Evolutionary conservation across 495 filamentous ascomycete genomes (phyloP), one percentile per base, ranked within the genome.

Genomic region (Penicillium pulvis): DNA sequence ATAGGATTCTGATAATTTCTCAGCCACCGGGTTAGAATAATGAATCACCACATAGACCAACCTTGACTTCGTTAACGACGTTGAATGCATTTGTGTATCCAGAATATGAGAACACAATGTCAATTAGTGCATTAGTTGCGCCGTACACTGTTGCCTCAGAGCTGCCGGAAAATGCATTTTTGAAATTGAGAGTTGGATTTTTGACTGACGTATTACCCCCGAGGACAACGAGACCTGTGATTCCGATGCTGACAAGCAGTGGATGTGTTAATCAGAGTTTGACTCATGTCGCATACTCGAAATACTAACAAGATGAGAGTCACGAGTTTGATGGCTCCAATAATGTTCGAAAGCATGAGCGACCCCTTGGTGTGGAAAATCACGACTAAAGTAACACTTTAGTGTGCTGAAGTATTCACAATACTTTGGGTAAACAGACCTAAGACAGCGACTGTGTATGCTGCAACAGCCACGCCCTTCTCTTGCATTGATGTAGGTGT

Each of bases 11-110:
- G 46, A n/a, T 20, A 33, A 30, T 17, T 31, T 53, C 16, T 17
- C 6, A 56, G 30, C 28, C 9, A 19, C 5, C 10, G 24, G 19
- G 0, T 4, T n/a, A 49, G 8, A 24, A 16, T 2, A 6, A 51
- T n/a, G 0, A 31, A 50, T 19, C 20, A 54, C 2, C 1, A 4
- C 6, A 3, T 23, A 4, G 20, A 50, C 50, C 12, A 20, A 82
- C 77, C 67, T 81, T 84, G 56, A 88, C 79, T 68, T 90, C 87
- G 56, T 87, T 87, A 43, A 87, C 83, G 17, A 90, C 73, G 53
- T 83, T 83, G 62, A 88, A 87, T 0, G 85, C 83, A 60, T 88
- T 88, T 10, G 68, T 64, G 50, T 83, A 90, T 0, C 87, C 86
- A 1, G 75, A 63, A 60, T 88, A 90, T 0, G 86, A 81, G 58